phyloP scores from a whole-genome alignment of 805 yeast genomes.

The Debaryomyces tyrocola region DNA sequence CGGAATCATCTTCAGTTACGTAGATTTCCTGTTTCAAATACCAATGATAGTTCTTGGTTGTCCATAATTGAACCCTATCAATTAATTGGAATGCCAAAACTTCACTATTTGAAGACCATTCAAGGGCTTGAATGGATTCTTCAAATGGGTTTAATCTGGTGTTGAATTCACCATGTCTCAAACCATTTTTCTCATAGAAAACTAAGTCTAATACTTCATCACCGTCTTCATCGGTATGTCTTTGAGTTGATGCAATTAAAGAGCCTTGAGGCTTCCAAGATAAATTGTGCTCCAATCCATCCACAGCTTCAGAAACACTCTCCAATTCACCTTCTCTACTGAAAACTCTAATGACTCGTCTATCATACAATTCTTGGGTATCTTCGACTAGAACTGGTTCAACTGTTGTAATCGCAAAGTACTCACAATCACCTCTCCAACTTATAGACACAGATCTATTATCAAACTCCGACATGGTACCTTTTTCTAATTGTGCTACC shows the following conservation, averaged over 20 bases:
- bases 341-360: slow-evolving; percentile 84
- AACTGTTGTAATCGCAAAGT: slow-evolving; percentile 63
- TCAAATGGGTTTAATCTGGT: slow-evolving; percentile 55
- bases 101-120: slow-evolving; percentile 84
- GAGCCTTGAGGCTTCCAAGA: slow-evolving; percentile 94
- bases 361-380: slow-evolving; percentile 35
- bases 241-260: slow-evolving; percentile 77
- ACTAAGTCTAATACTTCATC: slow-evolving; percentile 53
- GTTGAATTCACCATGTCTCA: slow-evolving; percentile 83
- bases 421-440: slow-evolving; percentile 97
- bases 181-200: slow-evolving; percentile 91
- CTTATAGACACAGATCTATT: slow-evolving; percentile 50
- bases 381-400: slow-evolving; percentile 51
- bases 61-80: slow-evolving; percentile 81
- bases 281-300: slow-evolving; percentile 69
- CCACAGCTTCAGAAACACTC: slow-evolving; percentile 87
- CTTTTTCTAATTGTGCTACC: slow-evolving; percentile 69
- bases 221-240: slow-evolving; percentile 55
- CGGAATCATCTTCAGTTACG: slow-evolving; percentile 23
- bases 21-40: slow-evolving; percentile 79
- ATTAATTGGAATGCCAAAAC: slow-evolving; percentile 66
- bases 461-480: slow-evolving; percentile 61
- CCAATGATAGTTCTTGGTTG: slow-evolving; percentile 93
- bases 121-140: slow-evolving; percentile 49
- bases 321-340: slow-evolving; percentile 74